Base-by-base conservation (phyloP, 2,329 filamentous ascomycete species). In the Chalara sp. region DNA sequence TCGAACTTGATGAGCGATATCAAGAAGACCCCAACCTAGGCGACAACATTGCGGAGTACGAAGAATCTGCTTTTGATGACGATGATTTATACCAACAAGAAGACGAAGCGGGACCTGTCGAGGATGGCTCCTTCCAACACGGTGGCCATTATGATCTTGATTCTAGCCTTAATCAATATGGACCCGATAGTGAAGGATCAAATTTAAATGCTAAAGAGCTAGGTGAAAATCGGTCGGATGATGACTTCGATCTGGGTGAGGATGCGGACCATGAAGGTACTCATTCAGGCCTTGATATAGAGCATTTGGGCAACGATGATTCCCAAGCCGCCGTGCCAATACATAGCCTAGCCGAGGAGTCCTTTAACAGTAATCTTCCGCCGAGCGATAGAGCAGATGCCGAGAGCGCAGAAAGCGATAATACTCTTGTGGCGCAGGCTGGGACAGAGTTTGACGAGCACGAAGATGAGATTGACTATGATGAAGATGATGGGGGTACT, bases 391-490 rank as follows among this genome's bases (percentile, higher is more conserved):
- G n/a, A 8, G 35, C n/a, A 37, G 35, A 37, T 37, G 35, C 35
- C 7, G 63, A 61, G 50, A 64, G 61, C 21, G 70, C 68, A 8
- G 62, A 67, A 7, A 62, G 61, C 46, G 68, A 49, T 30, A 51
- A 49, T 2, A 49, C 47, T 29, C 47, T 49, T 12, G 47, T 42
- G 29, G 41, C 41, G n/a, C 41, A 42, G 32, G 56, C 63, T 7
- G 58, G 63, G 35, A 51, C 39, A 11, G 49, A 63, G n/a, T n/a
- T 37, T 8, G 50, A 50, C 29, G 54, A 57, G 30, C 40, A 58
- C 41, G 54, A 57, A 41, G 63, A 65, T 49, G 62, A 63, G 55
- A 61, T 63, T 46, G 58, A 58, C 42, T 63, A 64, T 35, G 61
- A 63, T 31, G 58, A 64, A 39, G 57, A 59, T 42, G 58, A 39